Evolutionary conservation across 2,329 filamentous ascomycete species (phyloP).

Genomic region (Helotiales sp.): DNA sequence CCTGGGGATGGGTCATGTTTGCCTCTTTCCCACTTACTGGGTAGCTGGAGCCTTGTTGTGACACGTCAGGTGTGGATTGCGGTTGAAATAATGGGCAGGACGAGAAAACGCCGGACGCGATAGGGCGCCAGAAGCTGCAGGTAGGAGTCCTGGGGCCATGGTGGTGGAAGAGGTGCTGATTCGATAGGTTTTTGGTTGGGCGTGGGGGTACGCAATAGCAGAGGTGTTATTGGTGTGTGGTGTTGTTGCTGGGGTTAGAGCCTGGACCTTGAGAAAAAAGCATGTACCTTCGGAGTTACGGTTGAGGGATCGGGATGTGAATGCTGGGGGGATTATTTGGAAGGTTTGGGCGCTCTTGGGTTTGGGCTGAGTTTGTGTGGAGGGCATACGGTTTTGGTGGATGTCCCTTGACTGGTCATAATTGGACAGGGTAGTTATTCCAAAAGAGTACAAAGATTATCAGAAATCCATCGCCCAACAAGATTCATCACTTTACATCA

Average conservation of each 20-base stretch:
- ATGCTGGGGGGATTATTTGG: too few relatives aligned
- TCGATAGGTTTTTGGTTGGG: background rate
- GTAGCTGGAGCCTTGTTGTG: background rate
- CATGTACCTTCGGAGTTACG: too few relatives aligned
- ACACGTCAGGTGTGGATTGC: background rate
- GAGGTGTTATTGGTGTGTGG: background rate
- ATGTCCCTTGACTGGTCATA: too few relatives aligned
- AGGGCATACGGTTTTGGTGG: too few relatives aligned
- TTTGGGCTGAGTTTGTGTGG: too few relatives aligned
- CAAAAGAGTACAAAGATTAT: too few relatives aligned
- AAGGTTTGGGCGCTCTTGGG: too few relatives aligned
- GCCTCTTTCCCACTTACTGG: background rate
- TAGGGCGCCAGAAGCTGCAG: background rate
- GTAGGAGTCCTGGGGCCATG: background rate
- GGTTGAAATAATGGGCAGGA: background rate
- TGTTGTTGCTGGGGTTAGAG: background rate
- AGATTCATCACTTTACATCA: too few relatives aligned
- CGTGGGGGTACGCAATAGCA: background rate
- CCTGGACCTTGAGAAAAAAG: background rate
- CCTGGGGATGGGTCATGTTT: background rate
- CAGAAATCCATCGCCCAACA: too few relatives aligned
- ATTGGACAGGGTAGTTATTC: too few relatives aligned
- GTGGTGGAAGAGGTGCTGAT: background rate
- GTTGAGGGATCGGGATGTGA: background rate
- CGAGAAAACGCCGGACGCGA: background rate